These are phyloP conservation scores for Daldinia grandis DNA, from an alignment of 495 filamentous ascomycete genomes.

Conservation along the genomic window DNA sequence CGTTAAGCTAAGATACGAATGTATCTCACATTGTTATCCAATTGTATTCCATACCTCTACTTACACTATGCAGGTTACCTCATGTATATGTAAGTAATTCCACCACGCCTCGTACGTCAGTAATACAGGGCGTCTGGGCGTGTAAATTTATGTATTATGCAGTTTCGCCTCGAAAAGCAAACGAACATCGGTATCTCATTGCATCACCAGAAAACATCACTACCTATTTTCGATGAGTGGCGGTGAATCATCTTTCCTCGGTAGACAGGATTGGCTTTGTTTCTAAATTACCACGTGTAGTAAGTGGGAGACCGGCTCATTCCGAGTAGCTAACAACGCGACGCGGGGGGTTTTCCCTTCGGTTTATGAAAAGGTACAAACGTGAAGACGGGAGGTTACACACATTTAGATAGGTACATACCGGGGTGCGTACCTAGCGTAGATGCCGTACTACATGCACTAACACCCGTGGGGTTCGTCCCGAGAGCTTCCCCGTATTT, in stretches of 20 bases:
- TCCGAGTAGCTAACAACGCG: slow-evolving; percentile 4
- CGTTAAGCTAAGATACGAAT: background rate
- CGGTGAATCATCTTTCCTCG: slow-evolving; percentile 23
- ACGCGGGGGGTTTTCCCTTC: slow-evolving; percentile 1
- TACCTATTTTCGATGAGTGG: slow-evolving; percentile 6
- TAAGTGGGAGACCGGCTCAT: slow-evolving; percentile 14
- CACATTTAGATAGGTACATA: background rate
- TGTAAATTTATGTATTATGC: background rate
- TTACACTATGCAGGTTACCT: background rate
- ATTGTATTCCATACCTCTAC: background rate
- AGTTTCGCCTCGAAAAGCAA: background rate
- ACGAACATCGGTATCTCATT: background rate
- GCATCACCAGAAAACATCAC: background rate
- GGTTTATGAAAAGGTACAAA: background rate
- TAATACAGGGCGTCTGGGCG: background rate
- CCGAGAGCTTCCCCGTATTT: slow-evolving; percentile 36
- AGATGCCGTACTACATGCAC: background rate
- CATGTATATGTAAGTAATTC: background rate
- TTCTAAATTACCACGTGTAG: slow-evolving; percentile 34
- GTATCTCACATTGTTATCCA: background rate
- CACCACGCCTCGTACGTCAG: background rate
- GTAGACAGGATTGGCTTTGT: slow-evolving; percentile 3
- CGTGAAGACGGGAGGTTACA: background rate
- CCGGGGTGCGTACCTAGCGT: background rate
- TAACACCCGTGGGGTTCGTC: background rate